Evolutionary conservation across 352 stramenopile species (phyloP).

Genomic region (Pythium rhizo-oryzae): DNA sequence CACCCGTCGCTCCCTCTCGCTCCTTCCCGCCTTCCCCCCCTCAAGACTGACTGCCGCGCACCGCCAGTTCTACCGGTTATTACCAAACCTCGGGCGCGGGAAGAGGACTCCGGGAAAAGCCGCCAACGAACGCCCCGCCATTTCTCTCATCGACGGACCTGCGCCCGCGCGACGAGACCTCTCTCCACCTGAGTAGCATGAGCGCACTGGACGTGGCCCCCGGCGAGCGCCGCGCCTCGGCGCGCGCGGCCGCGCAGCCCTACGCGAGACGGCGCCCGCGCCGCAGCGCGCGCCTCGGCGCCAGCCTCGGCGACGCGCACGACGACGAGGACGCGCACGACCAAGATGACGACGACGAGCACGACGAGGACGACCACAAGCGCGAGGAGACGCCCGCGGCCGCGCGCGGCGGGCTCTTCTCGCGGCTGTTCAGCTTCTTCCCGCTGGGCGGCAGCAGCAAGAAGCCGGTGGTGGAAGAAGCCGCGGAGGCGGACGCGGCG

Average conservation of each 20-base stretch:
- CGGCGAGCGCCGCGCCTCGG: conserved; percentile 12
- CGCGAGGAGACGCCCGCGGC: conserved; percentile 6
- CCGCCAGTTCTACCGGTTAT: conserved; percentile 33
- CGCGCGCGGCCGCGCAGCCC: conserved; percentile 24
- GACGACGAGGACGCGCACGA: too few relatives aligned
- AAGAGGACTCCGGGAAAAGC: conserved; percentile 2
- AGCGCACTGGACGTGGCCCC: conserved; percentile 26
- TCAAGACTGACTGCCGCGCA: conserved; percentile 21
- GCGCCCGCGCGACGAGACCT: conserved; percentile 6
- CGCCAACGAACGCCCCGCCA: conserved; percentile 13
- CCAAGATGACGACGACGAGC: not conserved
- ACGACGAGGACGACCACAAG: not conserved
- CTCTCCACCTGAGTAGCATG: conserved; percentile 21
- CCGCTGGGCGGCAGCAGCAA: conserved; percentile 43
- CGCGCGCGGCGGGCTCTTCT: conserved; percentile 41
- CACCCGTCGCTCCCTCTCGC: conserved; percentile 22
- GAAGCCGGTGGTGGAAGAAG: conserved; percentile 22
- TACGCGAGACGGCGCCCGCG: conserved; percentile 32
- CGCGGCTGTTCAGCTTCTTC: conserved; percentile 66
- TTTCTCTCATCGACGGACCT: not conserved
- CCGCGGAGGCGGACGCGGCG: conserved; percentile 9
- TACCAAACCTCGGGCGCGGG: conserved; percentile 25
- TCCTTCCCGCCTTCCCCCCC: conserved; percentile 22
- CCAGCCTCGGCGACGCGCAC: conserved; percentile 26
- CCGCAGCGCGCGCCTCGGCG: conserved; percentile 41